Evolutionary conservation across 1,139 yeast genomes (phyloP).

Genomic region (Pichia sp.): DNA sequence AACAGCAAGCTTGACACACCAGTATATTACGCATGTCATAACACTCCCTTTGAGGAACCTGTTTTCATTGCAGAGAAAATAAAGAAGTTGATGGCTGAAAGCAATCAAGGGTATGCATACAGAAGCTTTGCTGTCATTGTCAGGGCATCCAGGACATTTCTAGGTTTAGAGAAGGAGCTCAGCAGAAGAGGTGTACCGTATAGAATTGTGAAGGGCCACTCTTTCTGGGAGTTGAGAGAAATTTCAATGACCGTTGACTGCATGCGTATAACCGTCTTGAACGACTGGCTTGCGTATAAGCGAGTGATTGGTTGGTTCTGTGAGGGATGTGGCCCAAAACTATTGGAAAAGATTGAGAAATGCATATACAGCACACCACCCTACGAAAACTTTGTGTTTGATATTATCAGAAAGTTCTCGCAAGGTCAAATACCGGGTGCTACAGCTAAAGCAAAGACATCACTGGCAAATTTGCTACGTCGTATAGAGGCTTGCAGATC

Average conservation of each 20-base stretch:
- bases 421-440: slow-evolving; percentile 14
- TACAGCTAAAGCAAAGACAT: slow-evolving; percentile 13
- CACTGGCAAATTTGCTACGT: slow-evolving; percentile 28
- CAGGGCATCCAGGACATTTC: slow-evolving; percentile 47
- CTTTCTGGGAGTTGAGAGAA: slow-evolving; percentile 77
- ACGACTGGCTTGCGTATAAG: slow-evolving; percentile 53
- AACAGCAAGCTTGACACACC: slow-evolving; percentile 35
- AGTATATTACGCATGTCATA: slow-evolving; percentile 28
- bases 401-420: slow-evolving; percentile 12
- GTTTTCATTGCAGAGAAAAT: slow-evolving; percentile 7
- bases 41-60: slow-evolving; percentile 3
- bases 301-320: slow-evolving; percentile 56
- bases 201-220: slow-evolving; percentile 58
- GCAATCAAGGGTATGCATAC: slow-evolving; percentile 31
- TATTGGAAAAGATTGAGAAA: slow-evolving; percentile 36
- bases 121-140: slow-evolving; percentile 67
- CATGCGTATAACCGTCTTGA: slow-evolving; percentile 52
- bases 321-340: slow-evolving; percentile 63
- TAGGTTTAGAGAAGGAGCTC: slow-evolving; percentile 56
- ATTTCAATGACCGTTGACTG: slow-evolving; percentile 57
- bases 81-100: not conserved
- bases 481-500: slow-evolving; percentile 22
- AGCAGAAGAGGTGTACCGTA: slow-evolving; percentile 54
- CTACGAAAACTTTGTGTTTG: slow-evolving; percentile 10
- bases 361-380: not conserved